phyloP scores from a whole-genome alignment of 306 rosid species.

The Prunus mira region DNA sequence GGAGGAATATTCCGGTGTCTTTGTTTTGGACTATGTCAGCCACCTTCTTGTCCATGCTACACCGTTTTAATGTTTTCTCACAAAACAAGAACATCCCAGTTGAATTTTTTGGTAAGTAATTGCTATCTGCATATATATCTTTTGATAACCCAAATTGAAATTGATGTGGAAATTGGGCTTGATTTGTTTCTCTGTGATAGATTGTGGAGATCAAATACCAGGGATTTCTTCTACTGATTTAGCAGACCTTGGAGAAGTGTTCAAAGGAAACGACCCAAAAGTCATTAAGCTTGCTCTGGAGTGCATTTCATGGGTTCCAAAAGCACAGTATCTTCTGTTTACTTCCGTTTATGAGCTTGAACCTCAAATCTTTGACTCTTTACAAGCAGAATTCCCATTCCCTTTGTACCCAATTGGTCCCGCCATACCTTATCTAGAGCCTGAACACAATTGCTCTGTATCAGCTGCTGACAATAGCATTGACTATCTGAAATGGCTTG shows the following conservation, averaged over 20 bases:
- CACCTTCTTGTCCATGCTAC: conserved; percentile 31
- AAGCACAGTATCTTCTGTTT: conserved; percentile 40
- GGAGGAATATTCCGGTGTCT: conserved; percentile 45
- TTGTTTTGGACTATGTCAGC: conserved; percentile 51
- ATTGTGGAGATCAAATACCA: conserved; percentile 27
- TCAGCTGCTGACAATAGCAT: conserved; percentile 8
- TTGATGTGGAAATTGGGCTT: not conserved
- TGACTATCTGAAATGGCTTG: conserved; percentile 45
- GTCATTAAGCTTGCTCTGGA: conserved; percentile 32
- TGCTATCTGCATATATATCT: not conserved
- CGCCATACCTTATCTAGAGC: conserved; percentile 40
- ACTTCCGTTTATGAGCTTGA: conserved; percentile 52
- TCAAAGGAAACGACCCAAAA: conserved; percentile 23
- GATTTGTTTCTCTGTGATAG: not conserved
- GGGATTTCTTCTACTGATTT: conserved; percentile 32
- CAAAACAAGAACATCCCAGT: conserved; percentile 22
- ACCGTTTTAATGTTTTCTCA: conserved; percentile 26
- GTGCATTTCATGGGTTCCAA: conserved; percentile 27
- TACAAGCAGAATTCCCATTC: conserved; percentile 32
- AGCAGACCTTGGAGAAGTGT: conserved; percentile 29
- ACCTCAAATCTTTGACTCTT: conserved; percentile 26
- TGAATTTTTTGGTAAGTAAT: conserved; percentile 8
- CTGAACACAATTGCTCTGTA: not conserved
- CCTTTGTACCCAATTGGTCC: conserved; percentile 55
- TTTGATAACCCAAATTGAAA: not conserved